Evolutionary conservation across 2,329 filamentous ascomycete genomes (phyloP).

Genomic region (Talaromyces sp.): DNA sequence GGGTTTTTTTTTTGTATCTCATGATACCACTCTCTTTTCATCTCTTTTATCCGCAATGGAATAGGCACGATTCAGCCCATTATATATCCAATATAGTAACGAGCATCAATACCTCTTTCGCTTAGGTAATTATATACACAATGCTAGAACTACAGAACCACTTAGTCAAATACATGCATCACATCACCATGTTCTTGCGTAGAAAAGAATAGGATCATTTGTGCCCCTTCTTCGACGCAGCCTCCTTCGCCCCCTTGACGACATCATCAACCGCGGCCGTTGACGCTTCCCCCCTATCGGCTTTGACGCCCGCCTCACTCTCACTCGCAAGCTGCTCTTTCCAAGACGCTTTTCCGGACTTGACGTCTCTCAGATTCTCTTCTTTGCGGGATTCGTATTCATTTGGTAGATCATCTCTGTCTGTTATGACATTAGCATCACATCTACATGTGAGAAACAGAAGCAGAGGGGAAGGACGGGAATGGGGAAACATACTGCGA

Average conservation of each 20-base stretch:
- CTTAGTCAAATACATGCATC: neutral
- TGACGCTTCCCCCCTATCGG: slow-evolving; percentile 52
- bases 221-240: neutral
- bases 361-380: slow-evolving; percentile 50
- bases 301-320: slow-evolving; percentile 70
- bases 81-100: neutral
- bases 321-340: slow-evolving; percentile 72
- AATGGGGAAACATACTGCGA: slow-evolving; percentile 26
- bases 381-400: slow-evolving; percentile 58
- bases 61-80: neutral
- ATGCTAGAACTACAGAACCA: neutral
- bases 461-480: neutral
- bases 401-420: slow-evolving; percentile 42
- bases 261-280: neutral
- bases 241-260: slow-evolving; percentile 4
- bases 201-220: too few relatives aligned
- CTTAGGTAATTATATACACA: neutral
- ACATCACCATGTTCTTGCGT: neutral
- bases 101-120: neutral
- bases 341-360: slow-evolving; percentile 67
- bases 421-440: slow-evolving; percentile 23
- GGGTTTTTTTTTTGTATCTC: slow-evolving; percentile 12
- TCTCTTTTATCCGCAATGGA: neutral
- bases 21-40: slow-evolving; percentile 13
- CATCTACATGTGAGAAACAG: too few relatives aligned